These are phyloP conservation scores for Colletotrichum tabaci DNA, from an alignment of 2,329 filamentous ascomycete genomes.

Conservation along the genomic window DNA sequence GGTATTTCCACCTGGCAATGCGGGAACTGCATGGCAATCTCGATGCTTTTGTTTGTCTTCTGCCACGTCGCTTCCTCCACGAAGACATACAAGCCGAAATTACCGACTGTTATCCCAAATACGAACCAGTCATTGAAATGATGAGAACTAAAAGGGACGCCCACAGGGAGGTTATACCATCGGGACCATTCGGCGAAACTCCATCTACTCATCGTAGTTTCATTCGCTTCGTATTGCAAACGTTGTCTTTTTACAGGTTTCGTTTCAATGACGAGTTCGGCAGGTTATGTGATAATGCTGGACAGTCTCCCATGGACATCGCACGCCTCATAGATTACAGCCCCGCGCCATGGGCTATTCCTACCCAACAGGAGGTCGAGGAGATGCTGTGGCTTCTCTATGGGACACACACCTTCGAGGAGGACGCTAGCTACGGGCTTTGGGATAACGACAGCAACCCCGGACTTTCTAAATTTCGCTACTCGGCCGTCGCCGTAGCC, in stretches of 20 bases:
- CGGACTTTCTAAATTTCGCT: not conserved
- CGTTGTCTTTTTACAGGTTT: not conserved
- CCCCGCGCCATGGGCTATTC: not conserved
- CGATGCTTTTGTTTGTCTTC: too few relatives aligned
- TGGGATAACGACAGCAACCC: not conserved
- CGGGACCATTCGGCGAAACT: not conserved
- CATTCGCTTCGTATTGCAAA: not conserved
- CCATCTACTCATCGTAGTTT: not conserved
- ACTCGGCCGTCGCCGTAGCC: slow-evolving; percentile 21
- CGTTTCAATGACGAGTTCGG: not conserved
- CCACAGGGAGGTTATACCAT: too few relatives aligned
- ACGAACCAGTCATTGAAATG: not conserved
- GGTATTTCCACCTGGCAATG: not conserved
- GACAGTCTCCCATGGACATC: not conserved
- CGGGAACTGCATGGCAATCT: too few relatives aligned
- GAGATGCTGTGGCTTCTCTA: not conserved
- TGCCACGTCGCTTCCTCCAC: not conserved
- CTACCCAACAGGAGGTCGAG: not conserved
- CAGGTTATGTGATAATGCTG: not conserved
- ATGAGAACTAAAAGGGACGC: not conserved
- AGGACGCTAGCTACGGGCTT: not conserved
- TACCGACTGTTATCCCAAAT: too few relatives aligned
- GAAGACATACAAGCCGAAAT: not conserved
- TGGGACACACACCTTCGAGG: not conserved
- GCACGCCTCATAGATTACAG: not conserved